Evolutionary conservation across 139 green algal species (phyloP).

Genomic region (Dunaliella primolecta): DNA sequence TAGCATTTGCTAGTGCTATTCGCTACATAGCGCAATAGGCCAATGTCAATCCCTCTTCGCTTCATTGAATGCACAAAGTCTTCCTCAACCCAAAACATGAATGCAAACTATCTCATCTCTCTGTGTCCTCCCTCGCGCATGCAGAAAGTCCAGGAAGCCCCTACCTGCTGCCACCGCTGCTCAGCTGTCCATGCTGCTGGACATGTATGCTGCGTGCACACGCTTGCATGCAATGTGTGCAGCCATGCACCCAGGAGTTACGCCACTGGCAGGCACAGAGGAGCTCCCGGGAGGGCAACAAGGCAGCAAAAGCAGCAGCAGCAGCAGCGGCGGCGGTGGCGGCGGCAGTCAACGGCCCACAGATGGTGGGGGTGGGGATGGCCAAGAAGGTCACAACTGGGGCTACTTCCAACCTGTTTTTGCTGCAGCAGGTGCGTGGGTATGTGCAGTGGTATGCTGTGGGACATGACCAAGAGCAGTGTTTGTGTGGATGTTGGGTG

Average conservation of each 20-base stretch:
- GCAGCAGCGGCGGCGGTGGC: background rate
- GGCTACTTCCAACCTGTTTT: background rate
- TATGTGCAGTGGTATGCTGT: no score
- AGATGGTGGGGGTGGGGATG: background rate
- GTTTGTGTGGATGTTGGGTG: no score
- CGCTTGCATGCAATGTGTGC: background rate
- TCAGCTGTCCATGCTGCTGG: slow-evolving; percentile 1
- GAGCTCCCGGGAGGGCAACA: background rate
- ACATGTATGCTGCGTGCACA: background rate
- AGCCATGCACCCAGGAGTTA: slow-evolving; percentile 3
- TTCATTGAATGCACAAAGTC: no score
- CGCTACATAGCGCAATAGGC: no score
- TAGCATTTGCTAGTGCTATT: no score
- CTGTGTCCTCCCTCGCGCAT: no score
- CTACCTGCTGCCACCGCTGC: background rate
- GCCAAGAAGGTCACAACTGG: background rate
- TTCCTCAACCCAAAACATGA: no score
- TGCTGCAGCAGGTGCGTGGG: background rate
- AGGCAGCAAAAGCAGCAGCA: background rate
- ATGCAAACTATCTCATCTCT: no score
- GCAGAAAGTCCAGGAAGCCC: background rate
- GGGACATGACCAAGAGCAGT: no score
- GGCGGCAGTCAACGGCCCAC: background rate
- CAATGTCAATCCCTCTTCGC: no score
- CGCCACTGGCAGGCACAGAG: background rate